Evolutionary conservation across 192 early-diverging fungal species (phyloP), one percentile per base, ranked within the genome.

Genomic region (Geranomyces variabilis): DNA sequence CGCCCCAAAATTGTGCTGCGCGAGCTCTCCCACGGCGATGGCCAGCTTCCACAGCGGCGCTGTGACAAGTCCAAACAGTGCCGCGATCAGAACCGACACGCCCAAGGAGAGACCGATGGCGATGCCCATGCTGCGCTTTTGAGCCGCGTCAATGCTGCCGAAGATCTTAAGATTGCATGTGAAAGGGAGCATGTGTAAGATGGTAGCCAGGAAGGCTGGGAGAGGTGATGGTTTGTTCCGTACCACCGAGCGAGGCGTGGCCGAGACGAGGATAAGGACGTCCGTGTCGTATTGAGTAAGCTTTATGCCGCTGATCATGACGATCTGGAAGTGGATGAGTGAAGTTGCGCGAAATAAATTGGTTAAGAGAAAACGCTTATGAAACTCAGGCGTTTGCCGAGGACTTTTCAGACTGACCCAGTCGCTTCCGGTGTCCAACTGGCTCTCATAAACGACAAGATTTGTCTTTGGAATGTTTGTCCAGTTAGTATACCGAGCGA

Each of bases 191-290:
- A 22, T 58, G 13, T 58, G n/a, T n/a, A n/a, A n/a, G n/a, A n/a
- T n/a, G 57, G 22, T 15, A 58, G 14, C 28, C 10, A 28, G n/a
- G 24, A 17, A 58, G 28, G 28, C 28, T 14, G 19, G 46, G 12
- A 47, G 12, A 19, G 13, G 22, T 22, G 17, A n/a, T n/a, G n/a
- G n/a, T 58, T 58, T 12, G 14, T 12, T 17, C 17, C 28, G 10
- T 58, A 58, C 57, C 57, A 58, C 17, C 12, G 57, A 17, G 28
- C 57, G 57, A 28, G 57, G 57, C 57, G 57, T 58, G 17, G 57
- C 57, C 13, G 57, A 58, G 14, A 58, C 57, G 57, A 58, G 57
- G 57, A 58, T 28, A 17, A 58, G 57, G 10, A 28, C 22, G 57
- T 58, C 57, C 24, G 17, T 28, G 24, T 22, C n/a, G 28, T 58